Evolutionary conservation across 768 basidiomycete genomes (phyloP).

Genomic region (Agaricus blazei): DNA sequence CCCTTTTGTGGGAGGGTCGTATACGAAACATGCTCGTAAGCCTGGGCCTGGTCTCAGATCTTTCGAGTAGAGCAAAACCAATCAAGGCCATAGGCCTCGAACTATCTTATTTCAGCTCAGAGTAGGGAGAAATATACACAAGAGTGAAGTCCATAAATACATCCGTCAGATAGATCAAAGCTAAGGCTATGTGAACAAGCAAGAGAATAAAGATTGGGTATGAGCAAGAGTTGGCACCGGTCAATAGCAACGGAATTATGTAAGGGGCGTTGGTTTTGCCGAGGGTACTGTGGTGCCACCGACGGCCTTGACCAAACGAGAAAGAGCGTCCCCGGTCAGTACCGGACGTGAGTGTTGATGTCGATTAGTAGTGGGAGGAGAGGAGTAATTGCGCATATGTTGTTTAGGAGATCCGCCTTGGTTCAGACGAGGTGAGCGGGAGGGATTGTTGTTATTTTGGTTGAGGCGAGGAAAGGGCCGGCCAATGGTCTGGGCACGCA

Average conservation of each 20-base stretch:
- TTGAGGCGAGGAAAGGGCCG: slow-evolving; percentile 28
- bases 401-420: slow-evolving; percentile 35
- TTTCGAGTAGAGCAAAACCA: slow-evolving; percentile 79
- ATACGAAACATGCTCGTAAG: slow-evolving; percentile 86
- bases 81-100: slow-evolving; percentile 91
- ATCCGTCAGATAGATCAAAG: slow-evolving; percentile 4
- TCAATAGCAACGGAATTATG: slow-evolving; percentile 10
- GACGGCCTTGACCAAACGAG: slow-evolving; percentile 59
- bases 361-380: slow-evolving; percentile 37
- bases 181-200: not conserved
- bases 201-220: slow-evolving; percentile 1
- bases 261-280: slow-evolving; percentile 12
- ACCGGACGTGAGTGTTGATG: slow-evolving; percentile 48
- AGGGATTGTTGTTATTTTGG: slow-evolving; percentile 19
- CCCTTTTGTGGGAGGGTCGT: slow-evolving; percentile 92
- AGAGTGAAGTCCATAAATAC: slow-evolving; percentile 6
- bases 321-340: slow-evolving; percentile 67
- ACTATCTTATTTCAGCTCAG: slow-evolving; percentile 85
- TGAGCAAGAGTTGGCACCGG: not conserved
- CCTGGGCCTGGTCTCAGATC: slow-evolving; percentile 86
- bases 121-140: slow-evolving; percentile 14
- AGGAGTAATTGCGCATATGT: slow-evolving; percentile 62
- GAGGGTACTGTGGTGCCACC: slow-evolving; percentile 28
- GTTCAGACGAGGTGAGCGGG: slow-evolving; percentile 37
- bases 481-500: slow-evolving; percentile 54